Evolutionary conservation across 176 grass and related monocot genomes (phyloP).

Genomic region (Ensete ventricosum): DNA sequence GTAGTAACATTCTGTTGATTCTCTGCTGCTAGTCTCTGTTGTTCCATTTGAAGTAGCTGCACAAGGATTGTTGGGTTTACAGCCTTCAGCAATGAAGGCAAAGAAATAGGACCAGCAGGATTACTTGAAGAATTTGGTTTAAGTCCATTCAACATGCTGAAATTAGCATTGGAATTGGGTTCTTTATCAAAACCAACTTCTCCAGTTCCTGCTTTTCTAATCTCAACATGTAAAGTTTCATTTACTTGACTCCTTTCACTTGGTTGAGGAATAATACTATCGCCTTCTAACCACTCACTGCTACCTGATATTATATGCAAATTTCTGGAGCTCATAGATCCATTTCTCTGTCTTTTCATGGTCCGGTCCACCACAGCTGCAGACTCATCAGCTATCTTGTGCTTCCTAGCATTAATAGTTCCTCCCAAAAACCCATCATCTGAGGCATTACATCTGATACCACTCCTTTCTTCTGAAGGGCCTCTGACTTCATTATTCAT

Average conservation of each 20-base stretch:
- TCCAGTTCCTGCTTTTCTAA: constrained; percentile 23
- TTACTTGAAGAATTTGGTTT: constrained; percentile 27
- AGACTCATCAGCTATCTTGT: constrained; percentile 45
- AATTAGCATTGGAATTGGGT: constrained; percentile 26
- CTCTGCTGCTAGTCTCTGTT: constrained; percentile 50
- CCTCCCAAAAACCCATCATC: constrained; percentile 27
- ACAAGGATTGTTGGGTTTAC: constrained; percentile 65
- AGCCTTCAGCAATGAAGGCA: constrained; percentile 61
- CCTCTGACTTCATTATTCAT: constrained; percentile 43
- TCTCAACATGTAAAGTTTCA: constrained; percentile 26
- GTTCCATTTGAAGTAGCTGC: constrained; percentile 70
- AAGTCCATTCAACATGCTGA: constrained; percentile 16
- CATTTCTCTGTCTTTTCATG: constrained; percentile 50
- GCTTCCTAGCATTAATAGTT: constrained; percentile 31
- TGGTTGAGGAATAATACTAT: constrained; percentile 17
- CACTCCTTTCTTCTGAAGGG: constrained; percentile 26
- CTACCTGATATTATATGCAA: constrained; percentile 28
- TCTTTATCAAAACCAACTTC: constrained; percentile 21
- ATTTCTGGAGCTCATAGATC: constrained; percentile 24
- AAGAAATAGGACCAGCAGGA: constrained; percentile 32
- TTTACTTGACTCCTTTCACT: constrained; percentile 25
- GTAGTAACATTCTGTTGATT: constrained; percentile 32
- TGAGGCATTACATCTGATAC: constrained; percentile 24
- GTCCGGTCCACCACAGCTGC: constrained; percentile 26
- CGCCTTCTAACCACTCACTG: constrained; percentile 40